Evolutionary conservation across 768 basidiomycete genomes (phyloP), one percentile per base, ranked within the genome.

Genomic region (Agaricus subrufescens): DNA sequence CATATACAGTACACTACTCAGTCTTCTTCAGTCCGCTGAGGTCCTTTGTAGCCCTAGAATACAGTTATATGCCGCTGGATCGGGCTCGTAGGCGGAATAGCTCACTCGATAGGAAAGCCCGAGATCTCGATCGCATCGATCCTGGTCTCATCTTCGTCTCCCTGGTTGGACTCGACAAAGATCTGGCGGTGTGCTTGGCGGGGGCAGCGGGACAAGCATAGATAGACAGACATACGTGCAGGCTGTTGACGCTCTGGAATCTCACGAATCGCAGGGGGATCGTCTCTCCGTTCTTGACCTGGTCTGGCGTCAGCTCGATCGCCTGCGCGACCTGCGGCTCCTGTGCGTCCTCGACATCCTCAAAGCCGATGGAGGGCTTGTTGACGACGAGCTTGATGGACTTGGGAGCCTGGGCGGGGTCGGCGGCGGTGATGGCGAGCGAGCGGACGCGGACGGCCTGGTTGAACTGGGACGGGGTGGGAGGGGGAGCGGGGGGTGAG

Each of bases 121-220:
- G 85, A 71, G 11, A 89, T 65, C 63, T 91, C 88, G 46, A 91
- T 69, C 27, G 69, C 77, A 63, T 90, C 84, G 58, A 91, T 83
- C 19, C 84, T 74, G 3, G 88, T 87, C 63, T 79, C 74, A 4
- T 89, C 86, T 38, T 76, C 79, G 37, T 29, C 45, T 0, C 79
- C 85, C 56, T 88, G 84, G 60, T 89, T 89, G 5, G 82, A 81
- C 37, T 71, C 75, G 40, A 91, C 80, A 62, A 91, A 90, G 40
- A 91, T 52, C 58, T 59, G 37, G 10, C 47, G 9, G 11, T n/a
- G n/a, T 38, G 11, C 12, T 27, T 46, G 5, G 27, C 19, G 45
- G 6, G 9, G 11, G 29, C 5, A 31, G 27, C 15, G 5, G 29
- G 27, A 10, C 26, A 40, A 14, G 7, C 44, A 54, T 10, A 15